Evolutionary conservation across 805 yeast genomes (phyloP).

Genomic region (Cyberlindnera mycetangii): DNA sequence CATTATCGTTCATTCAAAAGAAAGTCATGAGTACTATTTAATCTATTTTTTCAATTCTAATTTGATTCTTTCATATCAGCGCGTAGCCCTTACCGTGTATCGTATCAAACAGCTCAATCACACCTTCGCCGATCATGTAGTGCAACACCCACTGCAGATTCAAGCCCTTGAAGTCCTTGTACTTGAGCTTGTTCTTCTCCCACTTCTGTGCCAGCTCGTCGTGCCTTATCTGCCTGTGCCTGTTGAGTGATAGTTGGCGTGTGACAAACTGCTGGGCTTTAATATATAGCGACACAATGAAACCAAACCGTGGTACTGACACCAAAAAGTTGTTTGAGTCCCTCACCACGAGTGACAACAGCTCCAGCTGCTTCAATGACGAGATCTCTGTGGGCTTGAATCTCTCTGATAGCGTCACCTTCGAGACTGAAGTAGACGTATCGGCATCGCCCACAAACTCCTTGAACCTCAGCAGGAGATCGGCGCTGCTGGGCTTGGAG

Average conservation of each 20-base stretch:
- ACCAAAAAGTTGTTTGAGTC: slow-evolving; percentile 39
- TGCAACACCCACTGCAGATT: slow-evolving; percentile 49
- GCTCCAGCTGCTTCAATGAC: slow-evolving; percentile 39
- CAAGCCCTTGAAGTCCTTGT: slow-evolving; percentile 49
- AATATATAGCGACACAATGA: slow-evolving; percentile 42
- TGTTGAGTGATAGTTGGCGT: slow-evolving; percentile 34
- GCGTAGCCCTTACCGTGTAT: slow-evolving; percentile 39
- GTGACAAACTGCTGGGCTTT: slow-evolving; percentile 44
- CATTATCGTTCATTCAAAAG: background rate
- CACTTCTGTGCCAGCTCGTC: slow-evolving; percentile 41
- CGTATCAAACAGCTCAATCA: slow-evolving; percentile 49
- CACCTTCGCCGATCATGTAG: slow-evolving; percentile 49
- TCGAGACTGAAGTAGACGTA: slow-evolving; percentile 1
- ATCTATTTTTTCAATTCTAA: background rate
- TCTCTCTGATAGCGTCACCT: background rate
- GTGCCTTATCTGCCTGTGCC: slow-evolving; percentile 43
- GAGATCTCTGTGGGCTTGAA: slow-evolving; percentile 28
- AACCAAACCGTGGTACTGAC: slow-evolving; percentile 50
- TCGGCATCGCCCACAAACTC: background rate
- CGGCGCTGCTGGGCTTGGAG: background rate
- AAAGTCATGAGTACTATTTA: background rate
- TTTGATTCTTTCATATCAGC: background rate
- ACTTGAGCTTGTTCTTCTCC: slow-evolving; percentile 42
- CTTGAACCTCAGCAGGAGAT: slow-evolving; percentile 5
- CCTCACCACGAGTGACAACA: slow-evolving; percentile 41